Evolutionary conservation across 495 filamentous ascomycete genomes (phyloP), one percentile per base, ranked within the genome.

Genomic region (Pseudevernia furfuracea): DNA sequence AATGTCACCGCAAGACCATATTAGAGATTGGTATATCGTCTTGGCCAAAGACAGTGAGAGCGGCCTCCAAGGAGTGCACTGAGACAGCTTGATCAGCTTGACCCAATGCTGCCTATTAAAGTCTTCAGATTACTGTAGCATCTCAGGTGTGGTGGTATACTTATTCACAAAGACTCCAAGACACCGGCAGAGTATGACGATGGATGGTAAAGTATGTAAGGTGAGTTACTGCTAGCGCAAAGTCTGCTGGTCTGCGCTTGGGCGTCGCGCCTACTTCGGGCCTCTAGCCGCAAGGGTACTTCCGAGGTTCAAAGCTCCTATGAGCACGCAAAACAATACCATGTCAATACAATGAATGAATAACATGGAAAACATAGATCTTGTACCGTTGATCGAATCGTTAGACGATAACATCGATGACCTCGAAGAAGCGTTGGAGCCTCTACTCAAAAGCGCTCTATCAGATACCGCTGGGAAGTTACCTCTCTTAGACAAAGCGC

Each of bases 401-500:
- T 84, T 97, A 12, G 87, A 90, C 59, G 84, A 85, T 68, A 82
- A 89, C 63, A 79, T 96, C 58, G 87, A 92, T 73, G 84, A 89
- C 61, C 80, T 97, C 32, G 83, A 91, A 65, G 85, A 87, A n/a
- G 76, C 80, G 7, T 77, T 97, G 34, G 71, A 81, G 38, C 90
- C 92, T 14, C 67, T 92, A 19, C 73, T 96, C 38, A 79, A 80
- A 25, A 76, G 74, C 37, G 78, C 86, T 28, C 70, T 97, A 32
- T 76, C 84, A 30, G 84, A 88, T 58, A 79, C 82, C 12, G 84
- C 90, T 9, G 85, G 82, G 62, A 94, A 90, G 73, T 78, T 98
- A 39, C 92, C 95, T 2, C 80, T 98, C 14, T 78, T 97, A 62
- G 94, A 98, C 79, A 94, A 90, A 74, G 93, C 94, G 25, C 95